Conservation (phyloP, 371 early-diverging fungal genomes). For the Quaeritorhiza haematococci region DNA sequence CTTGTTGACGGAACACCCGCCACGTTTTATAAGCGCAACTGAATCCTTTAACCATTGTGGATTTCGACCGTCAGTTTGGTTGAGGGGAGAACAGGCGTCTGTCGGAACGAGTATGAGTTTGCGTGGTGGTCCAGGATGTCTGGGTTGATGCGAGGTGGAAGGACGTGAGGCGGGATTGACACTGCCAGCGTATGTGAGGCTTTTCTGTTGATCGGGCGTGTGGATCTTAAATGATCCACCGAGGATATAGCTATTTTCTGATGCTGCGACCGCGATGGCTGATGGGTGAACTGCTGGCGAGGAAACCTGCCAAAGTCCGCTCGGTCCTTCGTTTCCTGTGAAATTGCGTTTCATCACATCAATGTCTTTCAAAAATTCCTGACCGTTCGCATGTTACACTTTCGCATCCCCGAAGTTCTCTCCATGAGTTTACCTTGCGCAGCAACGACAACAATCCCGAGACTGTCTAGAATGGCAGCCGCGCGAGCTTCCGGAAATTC, state of each 20-base stretch:
- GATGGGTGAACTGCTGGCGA: neutral
- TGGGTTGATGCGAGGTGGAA: too few species aligned
- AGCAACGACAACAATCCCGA: neutral
- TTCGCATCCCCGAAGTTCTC: too few species aligned
- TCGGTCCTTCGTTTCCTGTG: neutral
- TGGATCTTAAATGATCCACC: neutral
- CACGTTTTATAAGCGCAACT: too few species aligned
- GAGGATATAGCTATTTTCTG: neutral
- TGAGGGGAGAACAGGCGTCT: too few species aligned
- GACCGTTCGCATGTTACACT: too few species aligned
- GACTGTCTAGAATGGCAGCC: slow-evolving; percentile 38
- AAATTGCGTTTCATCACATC: neutral
- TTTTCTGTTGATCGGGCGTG: neutral
- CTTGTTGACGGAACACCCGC: too few species aligned
- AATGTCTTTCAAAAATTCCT: too few species aligned
- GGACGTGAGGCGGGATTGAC: too few species aligned
- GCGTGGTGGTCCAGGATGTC: too few species aligned
- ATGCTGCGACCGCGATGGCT: neutral
- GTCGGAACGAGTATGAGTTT: too few species aligned
- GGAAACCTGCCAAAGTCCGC: neutral
- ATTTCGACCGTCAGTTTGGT: too few species aligned
- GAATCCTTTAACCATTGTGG: too few species aligned
- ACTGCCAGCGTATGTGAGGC: neutral
- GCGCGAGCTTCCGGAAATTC: slow-evolving; percentile 49
- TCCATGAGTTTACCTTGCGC: slow-evolving; percentile 50